A percentile compares a stretch with the other conserved stretches of the same genome.
These are phyloP conservation scores for Holtermanniella nyarrowii DNA, from an alignment of 768 basidiomycete genomes.

Conservation along the genomic window DNA sequence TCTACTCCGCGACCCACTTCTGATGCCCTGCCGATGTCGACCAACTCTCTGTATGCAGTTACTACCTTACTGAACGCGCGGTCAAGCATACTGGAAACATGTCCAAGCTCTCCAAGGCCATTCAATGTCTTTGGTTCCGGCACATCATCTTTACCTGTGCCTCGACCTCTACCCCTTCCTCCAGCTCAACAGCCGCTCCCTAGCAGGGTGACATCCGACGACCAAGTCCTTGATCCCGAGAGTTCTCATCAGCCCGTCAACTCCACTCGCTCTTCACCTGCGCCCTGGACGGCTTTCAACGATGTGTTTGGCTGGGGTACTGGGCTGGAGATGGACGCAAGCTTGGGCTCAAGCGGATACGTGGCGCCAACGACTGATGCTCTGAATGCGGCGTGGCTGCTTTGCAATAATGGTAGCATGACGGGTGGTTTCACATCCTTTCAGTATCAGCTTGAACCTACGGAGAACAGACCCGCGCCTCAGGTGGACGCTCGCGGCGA, in stretches of 20 bases:
- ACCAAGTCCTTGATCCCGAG: too few species aligned
- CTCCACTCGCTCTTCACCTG: conserved; percentile 9
- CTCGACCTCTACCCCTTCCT: neutral
- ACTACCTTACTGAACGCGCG: neutral
- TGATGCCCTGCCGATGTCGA: too few species aligned
- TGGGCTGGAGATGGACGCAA: conserved; percentile 22
- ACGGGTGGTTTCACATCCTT: conserved; percentile 16
- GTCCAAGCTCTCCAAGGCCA: neutral
- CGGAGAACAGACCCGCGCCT: neutral
- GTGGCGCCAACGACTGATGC: conserved; percentile 27
- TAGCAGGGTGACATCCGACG: neutral
- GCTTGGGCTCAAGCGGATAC: conserved; percentile 16
- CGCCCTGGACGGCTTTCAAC: conserved; percentile 19
- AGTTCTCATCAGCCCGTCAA: conserved; percentile 3
- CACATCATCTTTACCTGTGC: neutral
- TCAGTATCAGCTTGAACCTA: neutral
- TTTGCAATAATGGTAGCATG: conserved; percentile 20
- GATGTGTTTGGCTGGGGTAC: conserved; percentile 32
- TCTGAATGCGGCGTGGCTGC: conserved; percentile 26
- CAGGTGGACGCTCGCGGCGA: conserved; percentile 20
- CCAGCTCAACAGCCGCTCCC: neutral
- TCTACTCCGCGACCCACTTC: conserved; percentile 3
- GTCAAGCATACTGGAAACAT: neutral
- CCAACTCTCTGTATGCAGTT: neutral
- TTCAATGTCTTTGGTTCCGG: neutral